These are phyloP conservation scores for Nicotiana paniculata DNA, from an alignment of 257 asterid genomes.

Conservation along the genomic window DNA sequence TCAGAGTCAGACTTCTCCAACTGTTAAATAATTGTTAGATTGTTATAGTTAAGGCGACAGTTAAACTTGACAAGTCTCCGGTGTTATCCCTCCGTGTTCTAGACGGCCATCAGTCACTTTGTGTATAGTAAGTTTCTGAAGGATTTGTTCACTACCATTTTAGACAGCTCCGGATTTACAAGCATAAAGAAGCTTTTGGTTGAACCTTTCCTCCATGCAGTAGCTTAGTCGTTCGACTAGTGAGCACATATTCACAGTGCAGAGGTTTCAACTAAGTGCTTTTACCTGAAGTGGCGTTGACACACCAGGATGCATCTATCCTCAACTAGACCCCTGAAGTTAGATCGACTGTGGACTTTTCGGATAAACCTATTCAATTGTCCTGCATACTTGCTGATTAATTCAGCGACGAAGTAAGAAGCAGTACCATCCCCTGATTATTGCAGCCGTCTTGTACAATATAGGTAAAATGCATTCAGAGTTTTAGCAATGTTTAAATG, in stretches of 20 bases:
- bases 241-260: background rate
- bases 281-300: background rate
- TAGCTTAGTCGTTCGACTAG: background rate
- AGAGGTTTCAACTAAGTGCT: background rate
- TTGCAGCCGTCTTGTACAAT: background rate
- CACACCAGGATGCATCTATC: background rate
- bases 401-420: background rate
- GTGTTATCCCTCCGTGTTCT: background rate
- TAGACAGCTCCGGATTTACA: background rate
- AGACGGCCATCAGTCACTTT: background rate
- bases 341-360: background rate
- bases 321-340: background rate
- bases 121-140: background rate
- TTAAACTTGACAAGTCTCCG: background rate
- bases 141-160: background rate
- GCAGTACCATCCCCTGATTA: background rate
- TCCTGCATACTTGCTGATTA: background rate
- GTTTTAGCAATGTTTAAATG: background rate
- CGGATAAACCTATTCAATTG: background rate
- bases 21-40: background rate
- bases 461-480: constrained; percentile 4
- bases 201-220: background rate
- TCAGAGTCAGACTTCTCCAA: constrained; percentile 38
- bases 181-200: background rate
- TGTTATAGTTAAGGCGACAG: background rate